Conservation (phyloP, 2,329 filamentous ascomycete genomes). For the Aspergillus aculeatinus region DNA sequence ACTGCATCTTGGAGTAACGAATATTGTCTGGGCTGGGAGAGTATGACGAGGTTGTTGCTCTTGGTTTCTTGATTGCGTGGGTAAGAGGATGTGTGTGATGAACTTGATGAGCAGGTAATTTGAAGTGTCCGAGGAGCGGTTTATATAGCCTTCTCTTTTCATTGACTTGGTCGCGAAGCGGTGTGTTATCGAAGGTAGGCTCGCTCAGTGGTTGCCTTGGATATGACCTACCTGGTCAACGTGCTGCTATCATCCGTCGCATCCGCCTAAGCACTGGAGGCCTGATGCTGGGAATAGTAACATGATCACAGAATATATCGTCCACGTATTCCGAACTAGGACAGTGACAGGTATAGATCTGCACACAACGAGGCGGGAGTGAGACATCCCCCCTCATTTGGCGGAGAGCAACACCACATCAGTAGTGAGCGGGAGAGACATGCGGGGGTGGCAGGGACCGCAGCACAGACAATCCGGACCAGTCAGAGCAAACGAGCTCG, state of each 20-base stretch:
- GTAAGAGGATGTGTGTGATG: neutral
- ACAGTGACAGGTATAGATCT: conserved; percentile 5
- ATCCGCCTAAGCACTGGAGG: neutral
- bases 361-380: conserved; percentile 1
- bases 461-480: neutral
- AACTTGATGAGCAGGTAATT: neutral
- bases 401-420: conserved; percentile 2
- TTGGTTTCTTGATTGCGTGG: neutral
- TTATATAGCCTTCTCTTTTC: conserved; percentile 1
- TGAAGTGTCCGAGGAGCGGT: neutral
- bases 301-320: neutral
- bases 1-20: conserved; percentile 26
- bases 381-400: conserved; percentile 1
- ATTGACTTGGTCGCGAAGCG: neutral
- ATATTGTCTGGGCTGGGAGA: neutral
- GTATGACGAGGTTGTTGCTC: neutral
- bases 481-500: neutral
- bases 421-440: conserved; percentile 5
- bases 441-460: conserved; percentile 6
- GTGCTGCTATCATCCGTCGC: neutral
- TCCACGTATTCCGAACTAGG: neutral
- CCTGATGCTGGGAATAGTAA: conserved; percentile 8
- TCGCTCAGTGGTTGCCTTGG: neutral
- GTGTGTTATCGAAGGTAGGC: neutral
- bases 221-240: neutral